phyloP scores from a whole-genome alignment of 176 grass and related monocot species.

The Carex myosuroides region DNA sequence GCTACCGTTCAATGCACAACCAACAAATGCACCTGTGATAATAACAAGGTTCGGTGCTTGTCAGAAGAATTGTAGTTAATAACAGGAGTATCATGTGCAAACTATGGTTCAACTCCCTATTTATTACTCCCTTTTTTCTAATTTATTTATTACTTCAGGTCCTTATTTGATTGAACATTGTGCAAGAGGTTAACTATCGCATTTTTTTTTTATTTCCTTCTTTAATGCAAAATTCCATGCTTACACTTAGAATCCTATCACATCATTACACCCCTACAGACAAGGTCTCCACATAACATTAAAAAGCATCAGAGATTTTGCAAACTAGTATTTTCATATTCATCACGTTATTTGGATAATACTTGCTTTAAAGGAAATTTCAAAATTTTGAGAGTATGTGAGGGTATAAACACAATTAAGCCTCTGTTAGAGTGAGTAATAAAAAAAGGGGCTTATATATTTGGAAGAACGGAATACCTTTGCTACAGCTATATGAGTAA shows the following conservation, averaged over 20 bases:
- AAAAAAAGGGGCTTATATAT: background rate
- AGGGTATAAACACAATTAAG: background rate
- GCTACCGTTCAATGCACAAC: slow-evolving; percentile 70
- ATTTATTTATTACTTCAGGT: background rate
- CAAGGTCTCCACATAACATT: background rate
- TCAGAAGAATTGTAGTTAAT: background rate
- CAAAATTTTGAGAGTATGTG: background rate
- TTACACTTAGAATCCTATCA: background rate
- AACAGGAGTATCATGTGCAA: background rate
- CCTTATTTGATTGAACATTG: background rate
- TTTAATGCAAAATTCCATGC: background rate
- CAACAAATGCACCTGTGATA: slow-evolving; percentile 71
- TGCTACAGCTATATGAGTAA: slow-evolving; percentile 95
- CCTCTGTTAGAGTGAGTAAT: background rate
- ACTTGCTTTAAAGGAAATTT: background rate
- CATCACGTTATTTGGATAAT: background rate
- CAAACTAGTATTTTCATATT: background rate
- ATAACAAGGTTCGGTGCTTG: background rate
- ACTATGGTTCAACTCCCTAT: background rate
- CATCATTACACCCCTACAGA: background rate
- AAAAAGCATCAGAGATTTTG: background rate
- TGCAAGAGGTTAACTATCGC: background rate
- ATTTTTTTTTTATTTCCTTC: background rate
- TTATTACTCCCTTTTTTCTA: background rate
- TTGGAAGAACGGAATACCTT: slow-evolving; percentile 39